These are phyloP conservation scores for Scedosporium boydii DNA, from an alignment of 2,329 filamentous ascomycete genomes.

Conservation along the genomic window DNA sequence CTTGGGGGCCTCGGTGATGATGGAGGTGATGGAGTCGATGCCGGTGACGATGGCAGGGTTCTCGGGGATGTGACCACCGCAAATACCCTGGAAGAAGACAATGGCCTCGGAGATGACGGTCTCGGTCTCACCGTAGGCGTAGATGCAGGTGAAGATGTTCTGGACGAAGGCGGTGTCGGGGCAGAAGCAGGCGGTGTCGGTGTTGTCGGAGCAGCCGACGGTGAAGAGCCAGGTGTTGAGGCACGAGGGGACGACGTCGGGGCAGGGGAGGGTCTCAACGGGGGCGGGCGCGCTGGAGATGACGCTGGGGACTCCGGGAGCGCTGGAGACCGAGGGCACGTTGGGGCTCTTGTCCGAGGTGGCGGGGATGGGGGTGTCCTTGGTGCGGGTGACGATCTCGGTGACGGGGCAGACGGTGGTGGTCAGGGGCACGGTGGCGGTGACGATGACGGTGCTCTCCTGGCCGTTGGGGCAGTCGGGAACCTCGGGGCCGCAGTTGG, in stretches of 20 bases:
- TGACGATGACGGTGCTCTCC: constrained; percentile 35
- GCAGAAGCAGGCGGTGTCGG: constrained; percentile 80
- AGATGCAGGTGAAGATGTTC: constrained; percentile 73
- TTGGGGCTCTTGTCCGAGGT: constrained; percentile 14
- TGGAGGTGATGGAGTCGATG: constrained; percentile 54
- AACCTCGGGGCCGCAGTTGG: constrained; percentile 34
- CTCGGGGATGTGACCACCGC: constrained; percentile 59
- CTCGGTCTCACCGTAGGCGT: constrained; percentile 60
- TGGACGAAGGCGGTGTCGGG: constrained; percentile 65
- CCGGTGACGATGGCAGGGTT: constrained; percentile 84
- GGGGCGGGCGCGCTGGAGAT: constrained; percentile 18
- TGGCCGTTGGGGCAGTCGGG: constrained; percentile 41
- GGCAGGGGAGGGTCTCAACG: constrained; percentile 44
- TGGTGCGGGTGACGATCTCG: constrained; percentile 37
- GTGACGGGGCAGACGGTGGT: constrained; percentile 55
- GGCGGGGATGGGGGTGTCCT: constrained; percentile 14
- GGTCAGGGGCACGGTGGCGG: constrained; percentile 44
- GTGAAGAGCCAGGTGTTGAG: constrained; percentile 81
- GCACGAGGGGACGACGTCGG: constrained; percentile 72
- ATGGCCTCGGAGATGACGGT: constrained; percentile 61
- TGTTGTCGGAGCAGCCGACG: constrained; percentile 73
- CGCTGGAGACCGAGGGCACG: constrained; percentile 16
- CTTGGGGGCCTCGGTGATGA: constrained; percentile 44
- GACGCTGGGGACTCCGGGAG: too few relatives aligned
- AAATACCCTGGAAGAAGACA: constrained; percentile 85